Conservation (phyloP, 2,329 filamentous ascomycete species). For the Lachnum nothofagi region DNA sequence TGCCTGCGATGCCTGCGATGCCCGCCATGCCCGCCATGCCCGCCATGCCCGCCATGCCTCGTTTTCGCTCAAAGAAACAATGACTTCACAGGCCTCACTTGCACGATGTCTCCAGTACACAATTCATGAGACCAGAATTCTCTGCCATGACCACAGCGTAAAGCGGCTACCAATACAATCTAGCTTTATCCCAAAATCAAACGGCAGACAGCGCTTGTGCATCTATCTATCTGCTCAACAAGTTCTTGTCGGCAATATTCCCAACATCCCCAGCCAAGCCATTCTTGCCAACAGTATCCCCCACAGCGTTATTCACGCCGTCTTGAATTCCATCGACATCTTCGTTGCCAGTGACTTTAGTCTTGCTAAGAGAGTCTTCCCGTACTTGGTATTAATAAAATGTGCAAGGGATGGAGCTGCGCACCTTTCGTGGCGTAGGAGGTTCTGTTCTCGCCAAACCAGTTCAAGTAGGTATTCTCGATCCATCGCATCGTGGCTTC, state of each 20-base stretch:
- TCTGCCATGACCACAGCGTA: not conserved
- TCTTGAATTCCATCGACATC: slow-evolving; percentile 26
- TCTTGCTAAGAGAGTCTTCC: slow-evolving; percentile 24
- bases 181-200: not conserved
- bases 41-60: not conserved
- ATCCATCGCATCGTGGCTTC: slow-evolving; percentile 25
- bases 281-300: slow-evolving; percentile 18
- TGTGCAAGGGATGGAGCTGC: not conserved
- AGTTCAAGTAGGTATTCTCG: slow-evolving; percentile 29
- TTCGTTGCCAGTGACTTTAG: slow-evolving; percentile 26
- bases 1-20: slow-evolving; percentile 3
- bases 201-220: slow-evolving; percentile 5
- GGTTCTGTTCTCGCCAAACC: slow-evolving; percentile 29
- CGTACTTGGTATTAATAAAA: not conserved
- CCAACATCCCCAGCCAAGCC: slow-evolving; percentile 20
- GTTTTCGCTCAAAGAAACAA: not conserved
- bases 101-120: too few relatives aligned
- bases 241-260: slow-evolving; percentile 20
- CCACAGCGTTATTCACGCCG: slow-evolving; percentile 20
- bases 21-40: too few relatives aligned
- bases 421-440: slow-evolving; percentile 28
- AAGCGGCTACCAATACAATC: not conserved
- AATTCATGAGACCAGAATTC: not conserved
- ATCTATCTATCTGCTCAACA: slow-evolving; percentile 17
- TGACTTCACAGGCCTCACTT: too few relatives aligned